phyloP scores from a whole-genome alignment of 108 stramenopile genomes.

The Conticribra weissflogii region DNA sequence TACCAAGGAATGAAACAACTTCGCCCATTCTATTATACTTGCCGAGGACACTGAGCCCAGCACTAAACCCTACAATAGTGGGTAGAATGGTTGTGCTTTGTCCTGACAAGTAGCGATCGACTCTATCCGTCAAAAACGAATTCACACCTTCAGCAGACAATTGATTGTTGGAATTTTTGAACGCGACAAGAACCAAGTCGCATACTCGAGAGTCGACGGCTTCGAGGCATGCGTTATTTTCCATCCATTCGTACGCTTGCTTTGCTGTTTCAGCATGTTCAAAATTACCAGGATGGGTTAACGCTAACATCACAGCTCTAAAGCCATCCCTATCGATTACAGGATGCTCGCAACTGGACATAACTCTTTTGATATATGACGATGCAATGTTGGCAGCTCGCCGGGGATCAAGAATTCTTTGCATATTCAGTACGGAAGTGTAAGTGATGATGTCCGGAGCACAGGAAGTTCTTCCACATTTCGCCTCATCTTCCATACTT shows the following conservation, averaged over 20 bases:
- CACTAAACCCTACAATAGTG: conserved; percentile 40
- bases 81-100: conserved; percentile 32
- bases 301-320: conserved; percentile 25
- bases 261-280: conserved; percentile 36
- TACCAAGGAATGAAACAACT: conserved; percentile 27
- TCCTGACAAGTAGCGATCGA: conserved; percentile 19
- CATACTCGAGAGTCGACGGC: conserved; percentile 38
- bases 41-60: conserved; percentile 24
- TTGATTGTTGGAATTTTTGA: conserved; percentile 29
- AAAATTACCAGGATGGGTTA: conserved; percentile 24
- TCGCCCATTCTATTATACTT: conserved; percentile 26
- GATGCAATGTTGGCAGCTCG: conserved; percentile 36
- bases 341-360: conserved; percentile 12
- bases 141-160: conserved; percentile 19
- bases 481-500: conserved; percentile 24
- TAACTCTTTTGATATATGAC: conserved; percentile 21
- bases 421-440: conserved; percentile 39
- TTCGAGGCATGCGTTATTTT: too few species aligned
- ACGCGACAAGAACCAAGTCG: conserved; percentile 43
- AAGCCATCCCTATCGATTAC: conserved; percentile 36
- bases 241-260: conserved; percentile 45
- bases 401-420: conserved; percentile 22
- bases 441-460: conserved; percentile 51
- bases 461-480: conserved; percentile 1
- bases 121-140: conserved; percentile 26